Evolutionary conservation across 75 land plant genomes (phyloP).

Genomic region (Cryptomeria japonica): DNA sequence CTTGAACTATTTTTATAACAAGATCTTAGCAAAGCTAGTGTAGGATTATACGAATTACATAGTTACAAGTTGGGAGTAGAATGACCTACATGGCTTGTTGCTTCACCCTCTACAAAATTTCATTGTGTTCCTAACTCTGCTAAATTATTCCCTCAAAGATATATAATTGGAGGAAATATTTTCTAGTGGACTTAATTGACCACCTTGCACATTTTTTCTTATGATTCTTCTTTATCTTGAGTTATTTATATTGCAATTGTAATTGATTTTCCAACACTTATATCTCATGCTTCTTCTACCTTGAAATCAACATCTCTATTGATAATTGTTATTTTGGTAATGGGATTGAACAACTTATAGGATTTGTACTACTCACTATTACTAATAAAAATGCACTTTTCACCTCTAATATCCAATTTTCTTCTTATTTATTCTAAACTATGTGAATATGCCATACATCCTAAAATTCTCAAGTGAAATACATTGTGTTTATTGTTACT

Average conservation of each 20-base stretch:
- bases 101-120: background rate
- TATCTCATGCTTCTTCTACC: background rate
- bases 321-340: background rate
- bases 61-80: background rate
- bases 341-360: conserved; percentile 9
- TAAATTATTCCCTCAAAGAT: background rate
- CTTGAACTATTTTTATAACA: no score
- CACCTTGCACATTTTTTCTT: background rate
- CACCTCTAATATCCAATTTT: conserved; percentile 16
- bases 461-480: conserved; percentile 6
- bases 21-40: no score
- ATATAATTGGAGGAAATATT: background rate
- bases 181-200: background rate
- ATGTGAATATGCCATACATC: conserved; percentile 15
- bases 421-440: background rate
- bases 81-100: background rate
- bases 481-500: background rate
- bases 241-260: background rate
- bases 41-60: no score
- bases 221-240: background rate
- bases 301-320: conserved; percentile 26
- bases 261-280: background rate
- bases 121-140: background rate
- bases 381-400: conserved; percentile 14
- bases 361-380: conserved; percentile 12